Percentiles rank a stretch among this genome's conserved stretches.
Evolutionary conservation across 441 rosid genomes (phyloP).

Genomic region (Kokia cookei): DNA sequence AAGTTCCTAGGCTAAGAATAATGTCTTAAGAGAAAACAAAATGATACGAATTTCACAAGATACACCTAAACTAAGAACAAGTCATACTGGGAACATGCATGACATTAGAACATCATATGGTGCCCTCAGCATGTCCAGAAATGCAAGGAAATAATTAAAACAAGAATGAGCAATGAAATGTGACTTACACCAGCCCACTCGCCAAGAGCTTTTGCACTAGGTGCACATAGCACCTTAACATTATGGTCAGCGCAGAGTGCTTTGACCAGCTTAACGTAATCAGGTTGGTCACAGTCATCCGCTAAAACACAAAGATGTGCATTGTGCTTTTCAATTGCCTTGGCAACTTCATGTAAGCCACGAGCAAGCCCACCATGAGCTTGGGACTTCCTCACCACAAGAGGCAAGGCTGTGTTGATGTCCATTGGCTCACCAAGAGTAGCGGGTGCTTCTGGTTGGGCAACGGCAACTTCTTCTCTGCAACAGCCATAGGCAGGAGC

Average conservation of each 20-base stretch:
- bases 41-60: background rate
- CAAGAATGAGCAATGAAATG: background rate
- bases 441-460: slow-evolving; percentile 24
- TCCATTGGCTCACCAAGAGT: slow-evolving; percentile 72
- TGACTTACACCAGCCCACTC: slow-evolving; percentile 97
- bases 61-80: background rate
- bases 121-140: background rate
- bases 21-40: background rate
- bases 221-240: slow-evolving; percentile 56
- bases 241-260: slow-evolving; percentile 85
- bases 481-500: background rate
- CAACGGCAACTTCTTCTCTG: slow-evolving; percentile 66
- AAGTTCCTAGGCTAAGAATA: background rate
- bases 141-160: background rate
- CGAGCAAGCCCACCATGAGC: slow-evolving; percentile 80
- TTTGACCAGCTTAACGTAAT: slow-evolving; percentile 77
- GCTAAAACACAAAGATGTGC: slow-evolving; percentile 83
- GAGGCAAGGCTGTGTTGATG: slow-evolving; percentile 66
- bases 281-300: slow-evolving; percentile 90
- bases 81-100: background rate
- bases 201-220: slow-evolving; percentile 84
- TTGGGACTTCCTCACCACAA: slow-evolving; percentile 68
- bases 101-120: background rate
- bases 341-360: slow-evolving; percentile 81
- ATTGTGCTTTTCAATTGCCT: slow-evolving; percentile 76